Conservation (phyloP, 257 asterid genomes). For the Scutellaria galericulata region DNA sequence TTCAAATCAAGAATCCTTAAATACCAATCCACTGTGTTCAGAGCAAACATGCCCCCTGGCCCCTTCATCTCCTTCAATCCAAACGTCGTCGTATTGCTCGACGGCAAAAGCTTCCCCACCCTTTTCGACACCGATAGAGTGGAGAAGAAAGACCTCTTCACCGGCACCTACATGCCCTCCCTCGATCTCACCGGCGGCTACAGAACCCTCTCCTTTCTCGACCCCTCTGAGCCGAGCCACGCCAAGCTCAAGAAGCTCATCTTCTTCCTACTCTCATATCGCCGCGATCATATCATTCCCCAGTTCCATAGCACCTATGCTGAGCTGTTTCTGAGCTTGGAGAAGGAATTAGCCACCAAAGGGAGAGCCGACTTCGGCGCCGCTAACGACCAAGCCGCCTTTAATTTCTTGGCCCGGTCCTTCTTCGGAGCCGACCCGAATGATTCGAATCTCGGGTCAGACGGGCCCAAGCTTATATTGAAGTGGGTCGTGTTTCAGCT, state of each 20-base stretch:
- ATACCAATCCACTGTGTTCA: slow-evolving; percentile 73
- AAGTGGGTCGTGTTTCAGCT: slow-evolving; percentile 81
- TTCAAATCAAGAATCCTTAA: slow-evolving; percentile 73
- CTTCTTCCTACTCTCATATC: slow-evolving; percentile 56
- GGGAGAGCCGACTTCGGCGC: slow-evolving; percentile 61
- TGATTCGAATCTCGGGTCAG: slow-evolving; percentile 57
- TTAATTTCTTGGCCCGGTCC: slow-evolving; percentile 64
- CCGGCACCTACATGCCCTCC: slow-evolving; percentile 86
- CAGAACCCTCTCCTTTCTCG: slow-evolving; percentile 72
- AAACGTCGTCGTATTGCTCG: slow-evolving; percentile 78
- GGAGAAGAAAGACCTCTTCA: slow-evolving; percentile 81
- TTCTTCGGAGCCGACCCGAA: slow-evolving; percentile 65
- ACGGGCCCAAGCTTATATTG: slow-evolving; percentile 62
- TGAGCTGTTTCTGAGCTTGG: slow-evolving; percentile 55
- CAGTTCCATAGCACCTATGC: slow-evolving; percentile 58
- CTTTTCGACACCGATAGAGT: slow-evolving; percentile 75
- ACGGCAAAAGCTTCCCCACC: slow-evolving; percentile 78
- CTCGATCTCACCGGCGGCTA: slow-evolving; percentile 81
- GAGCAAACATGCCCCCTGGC: slow-evolving; percentile 93
- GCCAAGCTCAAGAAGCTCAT: slow-evolving; percentile 65
- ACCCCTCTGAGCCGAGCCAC: slow-evolving; percentile 85
- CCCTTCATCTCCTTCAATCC: slow-evolving; percentile 68
- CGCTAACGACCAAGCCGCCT: slow-evolving; percentile 73
- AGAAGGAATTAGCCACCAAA: slow-evolving; percentile 50
- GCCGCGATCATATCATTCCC: slow-evolving; percentile 71